A percentile compares a stretch with the other conserved stretches of the same genome.
These are phyloP conservation scores for Coccomyxa sp. DNA, from an alignment of 139 green algal genomes.

Conservation along the genomic window DNA sequence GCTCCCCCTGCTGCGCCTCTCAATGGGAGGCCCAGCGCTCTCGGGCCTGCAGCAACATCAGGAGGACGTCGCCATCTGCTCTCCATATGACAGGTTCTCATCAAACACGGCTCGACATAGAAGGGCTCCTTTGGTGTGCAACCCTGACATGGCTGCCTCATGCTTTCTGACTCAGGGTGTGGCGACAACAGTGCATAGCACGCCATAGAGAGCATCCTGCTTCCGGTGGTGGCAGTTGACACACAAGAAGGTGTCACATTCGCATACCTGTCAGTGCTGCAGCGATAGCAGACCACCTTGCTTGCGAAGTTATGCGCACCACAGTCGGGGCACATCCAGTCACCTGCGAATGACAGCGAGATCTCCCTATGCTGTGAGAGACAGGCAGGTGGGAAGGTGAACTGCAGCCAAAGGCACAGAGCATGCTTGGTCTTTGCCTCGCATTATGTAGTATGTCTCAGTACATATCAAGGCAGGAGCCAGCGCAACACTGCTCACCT, in stretches of 20 bases:
- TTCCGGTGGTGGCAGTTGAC: too few relatives aligned
- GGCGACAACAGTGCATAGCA: not conserved
- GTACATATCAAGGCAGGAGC: not conserved
- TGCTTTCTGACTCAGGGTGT: not conserved
- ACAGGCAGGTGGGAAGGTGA: not conserved
- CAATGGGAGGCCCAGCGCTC: not conserved
- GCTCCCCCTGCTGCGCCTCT: too few relatives aligned
- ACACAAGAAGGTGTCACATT: not conserved
- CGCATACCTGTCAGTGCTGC: not conserved
- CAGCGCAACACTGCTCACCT: not conserved
- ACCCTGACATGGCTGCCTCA: not conserved
- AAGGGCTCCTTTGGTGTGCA: not conserved
- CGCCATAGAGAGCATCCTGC: not conserved
- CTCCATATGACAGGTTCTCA: not conserved
- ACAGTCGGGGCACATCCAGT: constrained; percentile 36
- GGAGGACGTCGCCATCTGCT: not conserved
- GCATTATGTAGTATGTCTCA: not conserved
- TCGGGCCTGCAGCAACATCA: not conserved
- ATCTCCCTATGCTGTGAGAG: not conserved
- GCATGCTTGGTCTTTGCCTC: not conserved
- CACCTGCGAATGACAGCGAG: constrained; percentile 8
- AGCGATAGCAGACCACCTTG: constrained; percentile 22
- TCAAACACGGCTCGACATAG: not conserved
- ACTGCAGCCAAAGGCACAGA: not conserved
- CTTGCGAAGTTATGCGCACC: constrained; percentile 33